Conservation (phyloP, 805 yeast genomes). For the Candida xiaguanensis region DNA sequence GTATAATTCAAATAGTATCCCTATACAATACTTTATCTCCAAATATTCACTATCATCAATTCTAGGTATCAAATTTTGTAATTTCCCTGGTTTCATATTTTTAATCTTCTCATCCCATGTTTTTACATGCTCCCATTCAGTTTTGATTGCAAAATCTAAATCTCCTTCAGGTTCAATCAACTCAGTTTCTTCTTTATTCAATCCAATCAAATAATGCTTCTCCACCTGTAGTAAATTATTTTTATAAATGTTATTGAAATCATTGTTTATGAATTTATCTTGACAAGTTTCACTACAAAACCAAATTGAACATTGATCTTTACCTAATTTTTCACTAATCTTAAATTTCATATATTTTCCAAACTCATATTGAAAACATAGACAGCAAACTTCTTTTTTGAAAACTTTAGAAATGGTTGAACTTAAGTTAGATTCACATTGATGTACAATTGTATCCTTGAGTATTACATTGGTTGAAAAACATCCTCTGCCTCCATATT, state of each 20-base stretch:
- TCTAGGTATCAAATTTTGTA: conserved; percentile 33
- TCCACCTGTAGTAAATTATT: conserved; percentile 35
- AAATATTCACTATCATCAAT: conserved; percentile 53
- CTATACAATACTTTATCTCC: conserved; percentile 47
- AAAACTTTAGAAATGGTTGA: conserved; percentile 48
- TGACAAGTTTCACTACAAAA: conserved; percentile 47
- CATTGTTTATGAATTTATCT: conserved; percentile 30
- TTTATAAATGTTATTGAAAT: conserved; percentile 32
- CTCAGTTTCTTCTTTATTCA: conserved; percentile 23
- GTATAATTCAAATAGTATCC: conserved; percentile 29
- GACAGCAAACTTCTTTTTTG: conserved; percentile 59
- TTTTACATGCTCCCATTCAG: conserved; percentile 36
- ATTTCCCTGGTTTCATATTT: conserved; percentile 33
- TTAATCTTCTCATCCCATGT: conserved; percentile 34
- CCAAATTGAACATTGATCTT: conserved; percentile 27
- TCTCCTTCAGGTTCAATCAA: conserved; percentile 15
- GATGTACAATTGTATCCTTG: conserved; percentile 37
- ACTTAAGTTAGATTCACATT: conserved; percentile 42
- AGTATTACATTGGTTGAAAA: conserved; percentile 43
- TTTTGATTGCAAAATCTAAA: conserved; percentile 13
- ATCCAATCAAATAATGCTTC: conserved; percentile 19
- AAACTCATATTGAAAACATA: conserved; percentile 47
- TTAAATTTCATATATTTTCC: conserved; percentile 47
- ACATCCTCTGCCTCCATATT: conserved; percentile 60
- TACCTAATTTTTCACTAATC: conserved; percentile 17